These are phyloP conservation scores for Dothistroma septosporum DNA, from an alignment of 2,329 filamentous ascomycete species.

Conservation along the genomic window DNA sequence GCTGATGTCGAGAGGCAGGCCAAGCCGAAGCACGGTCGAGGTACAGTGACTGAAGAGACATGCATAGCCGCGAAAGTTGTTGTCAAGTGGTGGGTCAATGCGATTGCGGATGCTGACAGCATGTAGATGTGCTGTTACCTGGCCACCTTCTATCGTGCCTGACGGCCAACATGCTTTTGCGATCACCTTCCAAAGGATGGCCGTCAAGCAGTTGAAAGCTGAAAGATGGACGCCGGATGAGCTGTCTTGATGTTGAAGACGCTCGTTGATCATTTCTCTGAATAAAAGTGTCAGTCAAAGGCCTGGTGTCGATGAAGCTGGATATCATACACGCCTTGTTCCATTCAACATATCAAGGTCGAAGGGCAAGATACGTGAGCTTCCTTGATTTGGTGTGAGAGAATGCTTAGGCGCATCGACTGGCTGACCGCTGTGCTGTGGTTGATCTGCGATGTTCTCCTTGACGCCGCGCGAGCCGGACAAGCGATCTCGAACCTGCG, in stretches of 20 bases:
- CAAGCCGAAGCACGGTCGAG: constrained; percentile 8
- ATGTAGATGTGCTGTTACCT: constrained; percentile 6
- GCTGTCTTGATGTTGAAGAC: constrained; percentile 6
- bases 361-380: constrained; percentile 18
- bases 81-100: constrained; percentile 9
- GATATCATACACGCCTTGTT: background rate
- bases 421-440: background rate
- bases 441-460: constrained; percentile 6
- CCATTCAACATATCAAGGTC: constrained; percentile 13
- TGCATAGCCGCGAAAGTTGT: constrained; percentile 18
- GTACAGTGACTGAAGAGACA: constrained; percentile 7
- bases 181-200: constrained; percentile 24
- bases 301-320: background rate
- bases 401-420: background rate
- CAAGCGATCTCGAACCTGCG: constrained; percentile 14
- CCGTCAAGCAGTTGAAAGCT: constrained; percentile 16
- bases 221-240: constrained; percentile 7
- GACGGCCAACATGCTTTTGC: constrained; percentile 12
- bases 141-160: background rate
- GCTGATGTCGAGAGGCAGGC: constrained; percentile 16
- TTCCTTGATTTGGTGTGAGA: constrained; percentile 2
- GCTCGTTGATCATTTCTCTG: constrained; percentile 18
- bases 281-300: background rate
- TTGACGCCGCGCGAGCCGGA: constrained; percentile 14
- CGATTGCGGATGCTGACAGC: constrained; percentile 16